Base-by-base conservation (phyloP, 352 stramenopile genomes). In the Phytophthora palmivora region DNA sequence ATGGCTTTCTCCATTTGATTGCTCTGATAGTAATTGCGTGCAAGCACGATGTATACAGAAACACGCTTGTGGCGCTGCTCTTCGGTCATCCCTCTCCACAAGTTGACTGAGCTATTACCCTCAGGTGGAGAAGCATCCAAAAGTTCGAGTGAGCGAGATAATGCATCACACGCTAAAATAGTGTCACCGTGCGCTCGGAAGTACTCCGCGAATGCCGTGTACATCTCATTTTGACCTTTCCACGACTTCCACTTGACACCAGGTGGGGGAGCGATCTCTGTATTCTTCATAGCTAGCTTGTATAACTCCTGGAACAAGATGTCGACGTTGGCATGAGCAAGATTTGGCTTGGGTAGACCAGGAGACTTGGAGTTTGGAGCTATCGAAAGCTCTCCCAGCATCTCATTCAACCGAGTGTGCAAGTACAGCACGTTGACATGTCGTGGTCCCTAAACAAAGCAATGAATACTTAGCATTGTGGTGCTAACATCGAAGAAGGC, bases 1-100 rank as follows among this genome's bases (percentile, higher is more conserved):
- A 93, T 88, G 1, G 84, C 84, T 7, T 74, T 76, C 53, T 91
- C 80, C 84, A 93, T 91, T 42, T 91, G 82, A 55, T 93, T 93
- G 65, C 70, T 77, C 52, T 88, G 71, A 60, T 89, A 91, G 44
- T 82, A 89, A 16, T 82, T 85, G n/a, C 49, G 51, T 11, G 70
- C 82, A 16, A 93, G 73, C n/a, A 80, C 72, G 9, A 85, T 8
- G 41, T 90, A 88, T 46, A 90, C 43, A 10, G 68, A 34, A 28
- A 87, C 67, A 16, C 79, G 77, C 12, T 63, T 63, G 3, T 39
- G 33, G 7, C 41, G 55, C 34, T 74, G 65, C 8, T 74, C 65
- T 3, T 43, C 39, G 1, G 58, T 75, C 33, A 58, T 47, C 0
- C 46, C 46, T 53, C 56, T 51, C 63, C 56, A 71, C 11, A 53